Evolutionary conservation across 805 yeast genomes (phyloP), one percentile per base, ranked within the genome.

Genomic region (Cyberlindnera mississippiensis): DNA sequence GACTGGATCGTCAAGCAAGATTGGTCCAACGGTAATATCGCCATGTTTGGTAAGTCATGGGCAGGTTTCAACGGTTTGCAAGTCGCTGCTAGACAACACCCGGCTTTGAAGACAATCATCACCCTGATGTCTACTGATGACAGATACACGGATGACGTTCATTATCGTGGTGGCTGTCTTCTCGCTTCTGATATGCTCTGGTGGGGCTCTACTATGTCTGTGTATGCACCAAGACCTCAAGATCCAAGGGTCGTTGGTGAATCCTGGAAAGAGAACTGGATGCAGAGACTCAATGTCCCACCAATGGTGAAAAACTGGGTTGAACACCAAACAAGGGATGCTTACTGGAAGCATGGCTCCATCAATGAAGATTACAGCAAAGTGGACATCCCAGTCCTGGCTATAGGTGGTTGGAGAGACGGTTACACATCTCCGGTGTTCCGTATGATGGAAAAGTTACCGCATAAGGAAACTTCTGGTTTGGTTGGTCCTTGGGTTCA

Each of bases 21-120:
- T 0, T 71, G 74, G 74, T 68, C 74, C 28, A 71, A 71, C 46
- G 75, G 73, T 12, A 62, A 59, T 40, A 62, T 71, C 40, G 75
- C 67, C 15, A 68, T 69, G 71, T 68, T 70, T 58, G 75, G 75
- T 28, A 71, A 71, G 50, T 69, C 74, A 2, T 71, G 75, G 75
- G 74, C 71, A 38, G 75, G 75, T 1, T 71, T 71, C 55, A 71
- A 71, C 46, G 69, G 72, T 7, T 55, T 70, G 27, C 75, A 71
- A 48, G 54, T 71, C 18, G 74, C 75, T 11, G 70, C 70, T 6
- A 61, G 71, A 55, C 70, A 68, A 44, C 75, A 71, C 47, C 74
- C 73, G 3, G 72, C 72, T 20, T 52, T 71, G 50, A 70, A 69
- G 46, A 53, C 71, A 1, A 62, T 68, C 37, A 68, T 71, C 43